Percentiles rank a stretch among this genome's conserved stretches.
Conservation (phyloP, 2,329 filamentous ascomycete genomes). For the Colletotrichum cordylinicola region DNA sequence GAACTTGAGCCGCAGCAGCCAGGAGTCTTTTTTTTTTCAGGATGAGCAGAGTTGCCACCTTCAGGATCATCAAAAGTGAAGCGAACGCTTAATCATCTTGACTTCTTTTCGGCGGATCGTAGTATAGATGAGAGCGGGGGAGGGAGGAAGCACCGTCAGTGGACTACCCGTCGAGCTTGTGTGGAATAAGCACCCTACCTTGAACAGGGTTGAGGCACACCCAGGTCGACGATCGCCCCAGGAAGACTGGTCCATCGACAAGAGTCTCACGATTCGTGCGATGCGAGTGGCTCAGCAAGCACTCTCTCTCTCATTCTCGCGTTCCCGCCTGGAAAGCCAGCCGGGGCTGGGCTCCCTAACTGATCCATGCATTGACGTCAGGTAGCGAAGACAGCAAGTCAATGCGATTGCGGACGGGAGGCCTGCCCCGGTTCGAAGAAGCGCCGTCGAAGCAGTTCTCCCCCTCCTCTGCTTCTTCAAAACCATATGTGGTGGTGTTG, state of each 20-base stretch:
- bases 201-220: neutral
- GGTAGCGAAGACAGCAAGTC: neutral
- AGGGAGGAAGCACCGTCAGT: neutral
- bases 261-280: neutral
- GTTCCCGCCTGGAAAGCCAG: neutral
- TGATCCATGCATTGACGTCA: conserved; percentile 21
- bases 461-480: neutral
- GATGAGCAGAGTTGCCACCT: neutral
- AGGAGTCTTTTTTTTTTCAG: neutral
- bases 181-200: neutral
- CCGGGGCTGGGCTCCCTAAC: neutral
- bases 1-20: neutral
- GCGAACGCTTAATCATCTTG: neutral
- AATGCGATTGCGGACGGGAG: conserved; percentile 10
- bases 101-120: neutral
- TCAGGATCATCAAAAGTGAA: neutral
- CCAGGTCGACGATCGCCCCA: neutral
- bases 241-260: neutral
- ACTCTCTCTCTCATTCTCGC: neutral
- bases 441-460: neutral
- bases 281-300: conserved; percentile 14
- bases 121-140: neutral
- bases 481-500: neutral
- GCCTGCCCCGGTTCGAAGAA: neutral
- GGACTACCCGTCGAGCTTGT: neutral